phyloP scores from a whole-genome alignment of 768 basidiomycete genomes.

The Thelephora aurantiotincta region DNA sequence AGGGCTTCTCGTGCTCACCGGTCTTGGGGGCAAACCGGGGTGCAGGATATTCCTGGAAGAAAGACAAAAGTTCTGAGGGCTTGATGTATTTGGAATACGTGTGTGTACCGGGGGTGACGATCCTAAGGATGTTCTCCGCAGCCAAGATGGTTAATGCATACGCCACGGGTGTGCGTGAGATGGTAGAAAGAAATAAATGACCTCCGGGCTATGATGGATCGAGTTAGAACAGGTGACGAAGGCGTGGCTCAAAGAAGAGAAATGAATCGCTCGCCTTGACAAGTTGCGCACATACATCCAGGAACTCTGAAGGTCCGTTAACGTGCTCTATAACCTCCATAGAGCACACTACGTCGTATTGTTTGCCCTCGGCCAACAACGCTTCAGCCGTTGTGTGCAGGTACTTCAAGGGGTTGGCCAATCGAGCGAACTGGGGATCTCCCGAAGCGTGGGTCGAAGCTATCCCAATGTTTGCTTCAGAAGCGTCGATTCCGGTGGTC shows the following conservation, averaged over 20 bases:
- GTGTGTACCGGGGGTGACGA: slow-evolving; percentile 83
- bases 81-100: slow-evolving; percentile 84
- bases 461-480: slow-evolving; percentile 72
- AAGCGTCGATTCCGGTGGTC: slow-evolving; percentile 90
- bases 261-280: slow-evolving; percentile 53
- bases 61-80: slow-evolving; percentile 70
- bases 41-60: slow-evolving; percentile 52
- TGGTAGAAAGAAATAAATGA: slow-evolving; percentile 89
- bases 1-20: slow-evolving; percentile 19
- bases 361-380: slow-evolving; percentile 35
- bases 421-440: slow-evolving; percentile 46
- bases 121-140: slow-evolving; percentile 69
- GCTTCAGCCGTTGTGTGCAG: slow-evolving; percentile 62
- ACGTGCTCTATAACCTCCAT: slow-evolving; percentile 99
- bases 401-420: slow-evolving; percentile 36
- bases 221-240: neutral
- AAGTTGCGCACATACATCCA: slow-evolving; percentile 67
- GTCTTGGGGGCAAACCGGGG: slow-evolving; percentile 1
- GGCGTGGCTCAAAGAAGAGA: neutral
- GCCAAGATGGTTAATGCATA: slow-evolving; percentile 57
- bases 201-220: slow-evolving; percentile 71
- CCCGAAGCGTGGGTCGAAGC: slow-evolving; percentile 69
- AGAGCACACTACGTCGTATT: slow-evolving; percentile 87
- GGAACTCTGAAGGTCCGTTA: slow-evolving; percentile 76
- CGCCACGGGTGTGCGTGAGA: slow-evolving; percentile 73